Base-by-base conservation (phyloP, 345 rosid species). In the Gossypium stocksii region DNA sequence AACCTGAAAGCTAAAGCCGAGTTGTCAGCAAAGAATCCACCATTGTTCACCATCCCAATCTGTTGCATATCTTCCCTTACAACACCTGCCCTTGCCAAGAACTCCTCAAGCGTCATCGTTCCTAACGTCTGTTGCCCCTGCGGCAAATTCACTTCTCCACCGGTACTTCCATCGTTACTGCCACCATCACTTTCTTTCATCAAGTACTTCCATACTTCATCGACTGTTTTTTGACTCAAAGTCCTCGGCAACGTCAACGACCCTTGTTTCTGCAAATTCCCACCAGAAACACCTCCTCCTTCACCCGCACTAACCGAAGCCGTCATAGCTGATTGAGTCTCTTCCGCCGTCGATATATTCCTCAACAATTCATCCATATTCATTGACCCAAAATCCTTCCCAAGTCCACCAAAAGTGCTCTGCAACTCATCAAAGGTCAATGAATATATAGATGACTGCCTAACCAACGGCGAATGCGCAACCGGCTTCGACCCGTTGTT, bases 311-410 rank as follows among this genome's bases (percentile, higher is more conserved):
- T 58, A 41, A 82, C 71, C 9, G 87, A 53, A 51, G 89, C 77
- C 27, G 77, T 75, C 51, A 78, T 79, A 84, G 80, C 72, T 57
- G 80, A 83, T 80, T 94, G 97, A 58, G 74, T 89, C 84, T 93
- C 98, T 80, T 95, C 99, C 20, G 93, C 99, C 64, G 84, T 87
- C 93, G 97, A 95, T 73, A 95, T 85, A 76, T 80, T 95, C 76
- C 89, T 95, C 75, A 95, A 60, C 63, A 95, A 82, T 82, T 95
- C 99, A 67, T 95, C 99, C 96, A 95, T 95, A 82, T 95, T 95
- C 93, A 95, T 90, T 15, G 98, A 95, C 41, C 99, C 99, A 29
- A 93, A 87, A 77, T 95, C 98, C 86, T 89, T 95, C 3, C 93
- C 91, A 7, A 86, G 72, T 25, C 93, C 98, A 53, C 91, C 88